A percentile compares a stretch with the other conserved stretches of the same genome.
Conservation (phyloP, 345 rosid species). For the Bretschneidera sinensis region DNA sequence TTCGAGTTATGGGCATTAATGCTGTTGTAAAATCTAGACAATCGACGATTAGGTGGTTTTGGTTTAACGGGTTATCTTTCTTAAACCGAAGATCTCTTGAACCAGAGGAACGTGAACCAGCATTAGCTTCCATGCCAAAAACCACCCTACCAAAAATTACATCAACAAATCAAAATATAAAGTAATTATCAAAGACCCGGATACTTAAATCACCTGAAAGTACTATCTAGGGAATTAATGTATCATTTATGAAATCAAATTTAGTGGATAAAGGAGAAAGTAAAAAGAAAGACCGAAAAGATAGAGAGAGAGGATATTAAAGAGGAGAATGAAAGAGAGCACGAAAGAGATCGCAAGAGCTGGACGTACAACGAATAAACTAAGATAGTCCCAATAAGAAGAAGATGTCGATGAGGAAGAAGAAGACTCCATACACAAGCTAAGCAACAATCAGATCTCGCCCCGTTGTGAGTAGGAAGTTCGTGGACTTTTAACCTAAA, state of each 20-base stretch:
- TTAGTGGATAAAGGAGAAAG: not conserved
- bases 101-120: slow-evolving; percentile 80
- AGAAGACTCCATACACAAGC: slow-evolving; percentile 20
- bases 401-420: slow-evolving; percentile 1
- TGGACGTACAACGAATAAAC: slow-evolving; percentile 49
- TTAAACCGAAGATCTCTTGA: slow-evolving; percentile 78
- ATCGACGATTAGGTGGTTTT: slow-evolving; percentile 47
- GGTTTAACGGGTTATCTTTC: slow-evolving; percentile 46
- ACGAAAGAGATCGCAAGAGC: slow-evolving; percentile 49
- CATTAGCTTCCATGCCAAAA: slow-evolving; percentile 82
- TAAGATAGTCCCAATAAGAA: slow-evolving; percentile 25
- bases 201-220: too few relatives aligned
- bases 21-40: slow-evolving; percentile 49
- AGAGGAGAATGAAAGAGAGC: slow-evolving; percentile 45
- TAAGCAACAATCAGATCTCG: slow-evolving; percentile 2
- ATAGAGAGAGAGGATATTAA: slow-evolving; percentile 23
- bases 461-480: not conserved
- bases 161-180: not conserved
- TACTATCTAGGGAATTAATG: too few relatives aligned
- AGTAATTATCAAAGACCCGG: slow-evolving; percentile 9
- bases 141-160: slow-evolving; percentile 52
- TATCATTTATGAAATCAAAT: slow-evolving; percentile 3
- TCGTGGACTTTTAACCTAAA: too few relatives aligned
- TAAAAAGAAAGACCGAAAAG: not conserved
- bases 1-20: slow-evolving; percentile 23